Evolutionary conservation across 768 basidiomycete genomes (phyloP), one percentile per base, ranked within the genome.

Genomic region (Fistulinella prunicolor): DNA sequence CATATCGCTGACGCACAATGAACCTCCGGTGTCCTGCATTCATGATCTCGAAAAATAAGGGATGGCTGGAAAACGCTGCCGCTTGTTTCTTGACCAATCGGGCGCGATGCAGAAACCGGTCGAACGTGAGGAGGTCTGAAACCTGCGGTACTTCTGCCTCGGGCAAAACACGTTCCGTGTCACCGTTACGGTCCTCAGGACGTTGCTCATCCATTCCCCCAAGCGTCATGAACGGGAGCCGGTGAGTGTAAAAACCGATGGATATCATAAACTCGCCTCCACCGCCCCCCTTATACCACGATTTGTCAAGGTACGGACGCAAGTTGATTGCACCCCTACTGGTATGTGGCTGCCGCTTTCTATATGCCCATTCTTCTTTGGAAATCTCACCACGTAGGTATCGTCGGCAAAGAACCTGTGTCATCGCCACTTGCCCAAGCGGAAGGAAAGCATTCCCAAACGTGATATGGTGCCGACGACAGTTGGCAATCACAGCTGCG

Each of bases 291-390:
- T n/a, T n/a, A n/a, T n/a, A n/a, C n/a, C n/a, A n/a, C n/a, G n/a
- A n/a, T n/a, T n/a, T n/a, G n/a, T n/a, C n/a, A n/a, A n/a, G n/a
- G n/a, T n/a, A n/a, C n/a, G n/a, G 74, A 3, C 82, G 70, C 19
- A 80, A 48, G 60, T 77, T 82, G 19, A 80, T 49, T 9, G 80
- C 79, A 1, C 79, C 79, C 4, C 64, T 69, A 9, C 63, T 75
- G 19, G 70, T 64, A 68, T 79, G 74, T 0, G 39, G 39, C 39
- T 40, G 19, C 17, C 39, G 22, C 23, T 16, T 40, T 8, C 39
- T 23, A 40, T 40, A 22, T 2, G 13, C 21, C 37, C 37, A 22
- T 9, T 38, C 37, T 2, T 13, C 37, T 3, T 38, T 13, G 9
- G 37, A 38, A 4, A 38, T 38, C 21, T 22, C 37, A 6, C 37